Percentiles rank a stretch among this genome's conserved stretches.
These are phyloP conservation scores for Besnoitia besnoiti DNA, from an alignment of 169 alveolate species.

Conservation along the genomic window DNA sequence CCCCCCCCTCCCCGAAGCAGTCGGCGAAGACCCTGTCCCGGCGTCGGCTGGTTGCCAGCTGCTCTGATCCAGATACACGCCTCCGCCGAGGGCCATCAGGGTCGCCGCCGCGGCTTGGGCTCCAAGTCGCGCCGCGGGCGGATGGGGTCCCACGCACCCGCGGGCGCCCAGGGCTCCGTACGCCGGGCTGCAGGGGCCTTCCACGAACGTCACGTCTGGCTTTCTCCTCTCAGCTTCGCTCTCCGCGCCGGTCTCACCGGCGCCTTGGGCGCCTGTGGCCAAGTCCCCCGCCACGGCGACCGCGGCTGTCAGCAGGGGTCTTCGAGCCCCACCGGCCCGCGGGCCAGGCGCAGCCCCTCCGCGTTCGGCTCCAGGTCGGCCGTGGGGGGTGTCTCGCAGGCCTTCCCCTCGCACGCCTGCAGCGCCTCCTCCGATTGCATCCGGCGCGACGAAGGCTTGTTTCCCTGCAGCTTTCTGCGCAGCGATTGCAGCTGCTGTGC, in stretches of 20 bases:
- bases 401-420: no score
- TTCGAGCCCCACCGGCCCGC: no score
- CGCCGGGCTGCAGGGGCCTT: neutral
- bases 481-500: neutral
- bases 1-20: neutral
- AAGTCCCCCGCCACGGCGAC: no score
- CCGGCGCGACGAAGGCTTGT: no score
- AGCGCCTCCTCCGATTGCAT: no score
- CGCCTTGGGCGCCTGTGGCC: no score
- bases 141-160: no score
- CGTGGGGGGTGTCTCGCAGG: no score
- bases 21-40: neutral
- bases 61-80: neutral
- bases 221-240: neutral
- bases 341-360: neutral
- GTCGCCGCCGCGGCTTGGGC: conserved; percentile 35
- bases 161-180: neutral
- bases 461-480: neutral
- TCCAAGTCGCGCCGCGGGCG: neutral
- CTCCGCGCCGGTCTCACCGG: neutral
- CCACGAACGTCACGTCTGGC: neutral
- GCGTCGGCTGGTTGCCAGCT: neutral
- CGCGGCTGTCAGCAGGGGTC: no score
- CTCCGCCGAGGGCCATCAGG: neutral
- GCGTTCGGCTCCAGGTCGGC: neutral